phyloP scores from a whole-genome alignment of 2,329 filamentous ascomycete species.

The Aspergillus fumigatus region DNA sequence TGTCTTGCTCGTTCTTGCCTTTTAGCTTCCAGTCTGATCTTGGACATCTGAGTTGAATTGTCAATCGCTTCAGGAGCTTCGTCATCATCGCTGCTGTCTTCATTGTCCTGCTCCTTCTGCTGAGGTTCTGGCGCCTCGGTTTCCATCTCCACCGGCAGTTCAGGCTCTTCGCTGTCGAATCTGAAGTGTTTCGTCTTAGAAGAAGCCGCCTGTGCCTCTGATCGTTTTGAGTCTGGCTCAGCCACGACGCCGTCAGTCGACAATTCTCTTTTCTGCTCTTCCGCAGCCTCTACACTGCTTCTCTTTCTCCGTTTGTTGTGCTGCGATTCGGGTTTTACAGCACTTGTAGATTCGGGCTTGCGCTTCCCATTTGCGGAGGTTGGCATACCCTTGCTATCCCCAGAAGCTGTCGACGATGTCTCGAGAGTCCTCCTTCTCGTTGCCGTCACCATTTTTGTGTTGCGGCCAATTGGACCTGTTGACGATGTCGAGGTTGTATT shows the following conservation, averaged over 20 bases:
- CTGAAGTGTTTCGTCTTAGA: constrained; percentile 30
- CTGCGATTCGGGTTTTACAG: constrained; percentile 22
- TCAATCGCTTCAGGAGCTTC: constrained; percentile 41
- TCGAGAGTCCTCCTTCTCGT: constrained; percentile 22
- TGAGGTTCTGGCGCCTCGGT: constrained; percentile 18
- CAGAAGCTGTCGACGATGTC: not conserved
- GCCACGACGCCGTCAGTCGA: constrained; percentile 6
- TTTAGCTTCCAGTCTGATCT: constrained; percentile 36
- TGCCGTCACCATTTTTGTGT: constrained; percentile 32
- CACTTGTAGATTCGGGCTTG: constrained; percentile 21
- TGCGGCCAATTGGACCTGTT: constrained; percentile 10
- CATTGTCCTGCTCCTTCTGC: constrained; percentile 15
- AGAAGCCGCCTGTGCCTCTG: constrained; percentile 12
- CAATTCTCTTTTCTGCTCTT: constrained; percentile 12
- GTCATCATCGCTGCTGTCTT: constrained; percentile 34
- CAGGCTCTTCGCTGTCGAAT: constrained; percentile 41
- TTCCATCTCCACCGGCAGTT: constrained; percentile 15
- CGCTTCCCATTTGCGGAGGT: constrained; percentile 28
- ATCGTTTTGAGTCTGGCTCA: constrained; percentile 8
- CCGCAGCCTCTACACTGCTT: constrained; percentile 18
- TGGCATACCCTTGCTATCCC: constrained; percentile 8
- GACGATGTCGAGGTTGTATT: constrained; percentile 6
- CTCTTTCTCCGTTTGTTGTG: constrained; percentile 34
- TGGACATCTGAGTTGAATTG: constrained; percentile 36
- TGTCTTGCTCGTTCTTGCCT: constrained; percentile 35